Base-by-base conservation (phyloP, 2,329 filamentous ascomycete genomes). In the Trichoderma afroharzianum region DNA sequence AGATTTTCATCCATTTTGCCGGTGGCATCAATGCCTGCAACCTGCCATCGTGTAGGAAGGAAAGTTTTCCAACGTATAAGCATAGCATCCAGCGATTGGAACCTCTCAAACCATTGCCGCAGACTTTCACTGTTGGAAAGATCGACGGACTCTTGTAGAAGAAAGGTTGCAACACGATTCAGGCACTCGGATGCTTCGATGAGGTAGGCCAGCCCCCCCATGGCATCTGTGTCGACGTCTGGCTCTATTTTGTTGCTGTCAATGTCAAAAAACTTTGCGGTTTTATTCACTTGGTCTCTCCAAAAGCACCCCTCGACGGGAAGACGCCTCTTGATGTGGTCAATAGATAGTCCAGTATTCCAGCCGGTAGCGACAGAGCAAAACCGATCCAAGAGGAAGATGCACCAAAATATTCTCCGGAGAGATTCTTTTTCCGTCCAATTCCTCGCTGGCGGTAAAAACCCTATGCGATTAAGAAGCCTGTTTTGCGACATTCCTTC, bases 51-150 rank as follows among this genome's bases (percentile, higher is more conserved):
- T 58, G 81, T 79, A 0, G 83, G 83, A 0, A 85, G 77, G 62
- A 84, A 83, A 53, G 84, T 78, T 70, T 85, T 85, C 83, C 83
- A 85, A 64, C 82, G 82, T 6, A 85, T 80, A 1, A 85, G 76
- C 2, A 82, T 78, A 0, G 83, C 72, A 72, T 85, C 83, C 8
- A 85, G 74, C 61, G 84, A 82, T 68, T 85, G 83, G 71, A 85
- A 85, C n/a, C 81, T 77, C 71, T 80, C 82, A 6, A 85, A 74
- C 83, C 83, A 85, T 28, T 77, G 76, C 21, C 81, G 78, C 15
- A 84, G 77, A 53, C 83, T 78, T 7, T 80, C 78, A 3, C 77
- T 76, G 57, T 80, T 77, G 12, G 77, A 76, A 6, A 82, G 74
- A 53, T 85, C 79, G 14, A 84, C 77, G 9, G 77, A 75, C 47